Base-by-base conservation (phyloP, 768 basidiomycete genomes). In the Boletus insuetus region DNA sequence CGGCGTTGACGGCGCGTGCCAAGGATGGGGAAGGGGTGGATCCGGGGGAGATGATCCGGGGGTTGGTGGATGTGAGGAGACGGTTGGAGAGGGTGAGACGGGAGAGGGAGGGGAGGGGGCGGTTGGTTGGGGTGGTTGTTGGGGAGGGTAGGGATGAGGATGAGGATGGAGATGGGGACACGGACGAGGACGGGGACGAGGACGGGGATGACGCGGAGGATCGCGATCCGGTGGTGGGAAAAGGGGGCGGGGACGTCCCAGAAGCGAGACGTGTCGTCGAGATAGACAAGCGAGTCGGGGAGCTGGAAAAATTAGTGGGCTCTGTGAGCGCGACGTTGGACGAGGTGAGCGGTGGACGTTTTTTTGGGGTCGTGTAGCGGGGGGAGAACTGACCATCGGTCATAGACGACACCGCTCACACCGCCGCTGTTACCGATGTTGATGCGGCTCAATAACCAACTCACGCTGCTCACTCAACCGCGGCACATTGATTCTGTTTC, bases 401-500 rank as follows among this genome's bases (percentile, higher is more conserved):
- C 40, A 17, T 29, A 91, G 89, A 75, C 81, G 1, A 82, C 88
- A 0, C 86, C 86, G 2, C 77, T 93, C 17, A 87, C 91, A 0
- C 80, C 87, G 6, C 90, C 91, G 3, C 77, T 98, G n/a, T 75
- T 97, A 4, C 87, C 91, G 0, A 81, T 91, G 46, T 79, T 98
- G 50, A 82, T 82, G 17, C 84, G 90, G 42, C 82, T 98, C 42
- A 93, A 91, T 65, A 83, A 84, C 20, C 94, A 97, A 68, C 76
- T 98, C 22, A 83, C 86, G 8, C 78, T 98, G 16, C 84, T 99
- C 44, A 91, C 96, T 0, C 94, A 98, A 74, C 96, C 97, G 0
- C 85, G 95, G 16, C 94, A 98, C 66, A 86, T 98, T 47, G 97
- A 99, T 71, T 90, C 93, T 12, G 89, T 98, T 58, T 95, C 95